Evolutionary conservation across 495 filamentous ascomycete genomes (phyloP).

Genomic region (Elaphomyces granulatus): DNA sequence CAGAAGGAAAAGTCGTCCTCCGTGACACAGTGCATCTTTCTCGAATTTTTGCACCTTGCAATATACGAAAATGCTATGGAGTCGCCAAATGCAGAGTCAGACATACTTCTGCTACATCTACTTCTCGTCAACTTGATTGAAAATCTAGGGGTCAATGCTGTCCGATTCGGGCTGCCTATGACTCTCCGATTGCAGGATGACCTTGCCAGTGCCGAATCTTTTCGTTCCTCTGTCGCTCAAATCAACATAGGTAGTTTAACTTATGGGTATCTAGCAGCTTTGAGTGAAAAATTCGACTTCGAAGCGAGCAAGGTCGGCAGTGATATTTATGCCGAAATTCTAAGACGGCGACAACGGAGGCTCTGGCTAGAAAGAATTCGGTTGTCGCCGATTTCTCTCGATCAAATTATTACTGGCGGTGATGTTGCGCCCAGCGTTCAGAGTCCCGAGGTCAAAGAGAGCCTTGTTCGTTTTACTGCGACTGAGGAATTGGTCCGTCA

Average conservation of each 20-base stretch:
- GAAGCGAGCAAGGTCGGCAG: conserved; percentile 49
- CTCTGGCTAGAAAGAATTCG: conserved; percentile 61
- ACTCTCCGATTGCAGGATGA: conserved; percentile 76
- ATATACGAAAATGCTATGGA: conserved; percentile 76
- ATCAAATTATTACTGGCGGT: conserved; percentile 24
- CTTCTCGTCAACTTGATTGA: conserved; percentile 56
- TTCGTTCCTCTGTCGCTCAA: conserved; percentile 41
- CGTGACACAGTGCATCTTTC: conserved; percentile 50
- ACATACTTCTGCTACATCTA: conserved; percentile 61
- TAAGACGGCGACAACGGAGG: conserved; percentile 49
- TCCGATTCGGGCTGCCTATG: conserved; percentile 71
- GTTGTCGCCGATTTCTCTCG: conserved; percentile 38
- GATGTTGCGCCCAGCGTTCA: conserved; percentile 8
- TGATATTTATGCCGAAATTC: conserved; percentile 60
- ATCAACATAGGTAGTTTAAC: conserved; percentile 69
- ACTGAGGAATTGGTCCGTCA: conserved; percentile 52
- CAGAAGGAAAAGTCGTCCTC: conserved; percentile 44
- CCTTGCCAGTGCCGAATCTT: conserved; percentile 44
- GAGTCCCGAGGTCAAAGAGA: conserved; percentile 39
- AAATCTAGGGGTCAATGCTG: conserved; percentile 72
- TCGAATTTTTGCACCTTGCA: conserved; percentile 72
- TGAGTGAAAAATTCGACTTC: conserved; percentile 66
- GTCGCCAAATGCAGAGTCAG: conserved; percentile 49
- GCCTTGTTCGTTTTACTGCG: conserved; percentile 50
- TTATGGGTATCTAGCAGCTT: conserved; percentile 71